Evolutionary conservation across 768 basidiomycete species (phyloP).

Genomic region (Clitopilus passeckerianus): DNA sequence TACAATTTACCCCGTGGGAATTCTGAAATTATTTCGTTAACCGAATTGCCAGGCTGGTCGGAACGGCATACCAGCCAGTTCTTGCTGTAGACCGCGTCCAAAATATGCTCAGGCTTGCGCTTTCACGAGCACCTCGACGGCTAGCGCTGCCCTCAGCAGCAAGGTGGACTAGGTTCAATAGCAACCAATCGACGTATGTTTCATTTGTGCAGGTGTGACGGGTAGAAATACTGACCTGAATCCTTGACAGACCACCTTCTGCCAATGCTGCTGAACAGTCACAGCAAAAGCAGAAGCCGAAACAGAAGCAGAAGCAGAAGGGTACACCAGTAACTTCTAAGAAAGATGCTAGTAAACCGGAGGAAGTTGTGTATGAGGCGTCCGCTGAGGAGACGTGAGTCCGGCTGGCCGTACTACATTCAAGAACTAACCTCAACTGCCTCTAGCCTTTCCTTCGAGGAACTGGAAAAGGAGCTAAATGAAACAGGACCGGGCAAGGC

Average conservation of each 20-base stretch:
- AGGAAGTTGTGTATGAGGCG: neutral
- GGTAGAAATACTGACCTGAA: neutral
- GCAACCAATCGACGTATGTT: slow-evolving; percentile 4
- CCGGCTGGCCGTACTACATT: neutral
- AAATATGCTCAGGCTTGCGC: slow-evolving; percentile 11
- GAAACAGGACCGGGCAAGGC: neutral
- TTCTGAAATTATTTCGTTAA: neutral
- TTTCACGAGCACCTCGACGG: slow-evolving; percentile 10
- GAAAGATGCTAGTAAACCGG: neutral
- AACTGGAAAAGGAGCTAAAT: neutral
- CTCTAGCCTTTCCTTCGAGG: neutral
- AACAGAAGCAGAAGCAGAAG: neutral
- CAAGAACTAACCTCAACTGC: neutral
- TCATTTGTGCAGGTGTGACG: neutral
- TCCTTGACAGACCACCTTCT: slow-evolving; percentile 1
- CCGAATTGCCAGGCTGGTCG: neutral
- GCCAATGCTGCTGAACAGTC: neutral
- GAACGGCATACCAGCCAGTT: neutral
- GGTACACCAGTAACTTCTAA: neutral
- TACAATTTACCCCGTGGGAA: neutral
- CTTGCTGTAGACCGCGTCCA: neutral
- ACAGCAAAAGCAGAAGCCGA: neutral
- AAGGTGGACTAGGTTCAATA: slow-evolving; percentile 10
- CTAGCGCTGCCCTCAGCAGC: slow-evolving; percentile 7
- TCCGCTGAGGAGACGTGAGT: neutral